Percentiles rank a stretch among this genome's conserved stretches.
Conservation (phyloP, 345 rosid species). For the Passiflora organensis region DNA sequence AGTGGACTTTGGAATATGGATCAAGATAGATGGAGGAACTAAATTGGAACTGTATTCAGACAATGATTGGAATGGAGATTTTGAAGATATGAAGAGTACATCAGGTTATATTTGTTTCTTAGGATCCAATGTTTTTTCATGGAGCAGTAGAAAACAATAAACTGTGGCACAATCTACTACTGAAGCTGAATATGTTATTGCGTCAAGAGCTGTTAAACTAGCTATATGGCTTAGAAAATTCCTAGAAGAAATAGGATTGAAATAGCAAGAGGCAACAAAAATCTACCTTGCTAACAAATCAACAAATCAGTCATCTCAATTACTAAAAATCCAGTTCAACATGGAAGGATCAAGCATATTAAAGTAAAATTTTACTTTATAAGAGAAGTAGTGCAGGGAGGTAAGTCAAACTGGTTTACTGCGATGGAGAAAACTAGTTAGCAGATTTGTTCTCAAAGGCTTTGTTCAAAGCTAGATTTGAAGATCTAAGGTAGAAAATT, state of each 20-base stretch:
- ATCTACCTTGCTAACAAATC: not conserved
- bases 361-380: not conserved
- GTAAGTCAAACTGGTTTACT: too few relatives aligned
- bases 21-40: not conserved
- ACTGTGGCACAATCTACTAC: not conserved
- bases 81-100: not conserved
- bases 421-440: too few relatives aligned
- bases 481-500: too few relatives aligned
- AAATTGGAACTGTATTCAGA: not conserved
- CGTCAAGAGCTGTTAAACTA: not conserved
- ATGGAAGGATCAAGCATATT: not conserved
- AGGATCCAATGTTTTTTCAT: not conserved
- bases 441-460: too few relatives aligned
- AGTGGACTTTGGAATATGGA: not conserved
- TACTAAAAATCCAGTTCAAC: not conserved
- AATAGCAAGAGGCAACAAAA: not conserved
- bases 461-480: too few relatives aligned
- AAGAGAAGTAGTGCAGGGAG: too few relatives aligned
- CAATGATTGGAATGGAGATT: not conserved
- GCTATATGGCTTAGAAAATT: not conserved
- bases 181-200: not conserved
- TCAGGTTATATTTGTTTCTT: not conserved
- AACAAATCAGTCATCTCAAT: not conserved
- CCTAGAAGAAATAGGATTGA: not conserved
- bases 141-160: constrained; percentile 7